Evolutionary conservation across 78 protist genomes (phyloP).

Genomic region (Speleostelium caveatum): DNA sequence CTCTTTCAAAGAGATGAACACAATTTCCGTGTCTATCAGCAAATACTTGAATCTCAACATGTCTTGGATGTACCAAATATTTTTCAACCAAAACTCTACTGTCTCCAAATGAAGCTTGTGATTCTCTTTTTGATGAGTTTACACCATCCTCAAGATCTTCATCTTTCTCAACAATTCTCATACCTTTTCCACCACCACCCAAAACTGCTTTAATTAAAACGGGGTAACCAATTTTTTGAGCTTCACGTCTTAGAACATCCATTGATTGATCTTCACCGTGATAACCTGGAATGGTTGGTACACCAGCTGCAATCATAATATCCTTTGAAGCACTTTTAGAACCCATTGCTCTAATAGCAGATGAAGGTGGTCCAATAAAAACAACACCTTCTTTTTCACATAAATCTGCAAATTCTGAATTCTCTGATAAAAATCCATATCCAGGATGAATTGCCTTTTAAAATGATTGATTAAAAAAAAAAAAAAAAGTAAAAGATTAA

Average conservation of each 20-base stretch:
- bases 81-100: slow-evolving; percentile 91
- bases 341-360: slow-evolving; percentile 92
- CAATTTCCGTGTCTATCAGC: slow-evolving; percentile 94
- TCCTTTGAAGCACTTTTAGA: slow-evolving; percentile 88
- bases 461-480: neutral
- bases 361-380: slow-evolving; percentile 93
- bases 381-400: slow-evolving; percentile 81
- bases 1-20: slow-evolving; percentile 95
- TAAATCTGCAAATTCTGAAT: slow-evolving; percentile 86
- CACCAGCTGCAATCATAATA: slow-evolving; percentile 91
- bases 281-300: slow-evolving; percentile 90
- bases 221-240: slow-evolving; percentile 93
- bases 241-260: slow-evolving; percentile 73
- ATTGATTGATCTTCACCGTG: slow-evolving; percentile 94
- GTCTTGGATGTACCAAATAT: slow-evolving; percentile 92
- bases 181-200: slow-evolving; percentile 98
- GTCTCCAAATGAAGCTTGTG: slow-evolving; percentile 92
- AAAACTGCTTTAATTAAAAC: slow-evolving; percentile 94
- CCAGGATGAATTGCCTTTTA: slow-evolving; percentile 96
- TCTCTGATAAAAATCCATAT: slow-evolving; percentile 97
- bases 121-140: slow-evolving; percentile 88
- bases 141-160: slow-evolving; percentile 85
- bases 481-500: no score
- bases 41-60: slow-evolving; percentile 95
- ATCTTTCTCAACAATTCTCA: slow-evolving; percentile 83